Percentiles rank a stretch among this genome's conserved stretches.
These are phyloP conservation scores for Chlorella variabilis DNA, from an alignment of 163 green algal genomes.

Conservation along the genomic window DNA sequence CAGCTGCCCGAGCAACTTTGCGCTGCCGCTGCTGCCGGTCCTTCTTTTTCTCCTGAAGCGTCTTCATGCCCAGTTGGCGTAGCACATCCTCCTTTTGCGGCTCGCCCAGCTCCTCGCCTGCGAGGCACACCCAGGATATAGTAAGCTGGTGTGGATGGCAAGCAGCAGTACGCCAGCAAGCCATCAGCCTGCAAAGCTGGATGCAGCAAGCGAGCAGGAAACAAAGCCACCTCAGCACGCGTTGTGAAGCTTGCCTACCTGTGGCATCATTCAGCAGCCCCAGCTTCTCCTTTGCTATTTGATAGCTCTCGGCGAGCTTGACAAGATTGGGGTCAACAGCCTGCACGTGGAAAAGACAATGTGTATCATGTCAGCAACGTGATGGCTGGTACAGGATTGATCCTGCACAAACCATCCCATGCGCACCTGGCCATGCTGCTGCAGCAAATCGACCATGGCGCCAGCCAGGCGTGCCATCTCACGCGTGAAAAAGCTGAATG, in stretches of 20 bases:
- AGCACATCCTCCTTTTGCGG: conserved; percentile 46
- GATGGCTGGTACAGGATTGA: no score
- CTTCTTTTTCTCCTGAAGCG: conserved; percentile 31
- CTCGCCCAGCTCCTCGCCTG: conserved; percentile 2
- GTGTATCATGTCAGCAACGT: no score
- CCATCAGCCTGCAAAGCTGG: no score
- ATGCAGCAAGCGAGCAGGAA: not conserved
- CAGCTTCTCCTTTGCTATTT: conserved; percentile 55
- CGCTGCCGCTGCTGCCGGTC: conserved; percentile 9
- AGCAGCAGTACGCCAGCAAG: no score
- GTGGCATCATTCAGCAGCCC: conserved; percentile 18
- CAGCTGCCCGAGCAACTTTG: no score
- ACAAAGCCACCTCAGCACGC: not conserved
- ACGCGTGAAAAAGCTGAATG: conserved; percentile 89
- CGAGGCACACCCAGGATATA: not conserved
- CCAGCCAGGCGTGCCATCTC: conserved; percentile 79
- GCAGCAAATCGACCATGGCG: conserved; percentile 74
- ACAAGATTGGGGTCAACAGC: conserved; percentile 90
- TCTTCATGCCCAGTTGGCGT: conserved; percentile 45
- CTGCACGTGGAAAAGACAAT: no score
- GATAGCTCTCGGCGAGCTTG: conserved; percentile 74
- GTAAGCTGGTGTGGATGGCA: no score
- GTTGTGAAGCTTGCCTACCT: not conserved
- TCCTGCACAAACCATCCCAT: no score
- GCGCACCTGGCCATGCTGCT: conserved; percentile 63